Base-by-base conservation (phyloP, 768 basidiomycete species). In the Cystobasidium onofrii region DNA sequence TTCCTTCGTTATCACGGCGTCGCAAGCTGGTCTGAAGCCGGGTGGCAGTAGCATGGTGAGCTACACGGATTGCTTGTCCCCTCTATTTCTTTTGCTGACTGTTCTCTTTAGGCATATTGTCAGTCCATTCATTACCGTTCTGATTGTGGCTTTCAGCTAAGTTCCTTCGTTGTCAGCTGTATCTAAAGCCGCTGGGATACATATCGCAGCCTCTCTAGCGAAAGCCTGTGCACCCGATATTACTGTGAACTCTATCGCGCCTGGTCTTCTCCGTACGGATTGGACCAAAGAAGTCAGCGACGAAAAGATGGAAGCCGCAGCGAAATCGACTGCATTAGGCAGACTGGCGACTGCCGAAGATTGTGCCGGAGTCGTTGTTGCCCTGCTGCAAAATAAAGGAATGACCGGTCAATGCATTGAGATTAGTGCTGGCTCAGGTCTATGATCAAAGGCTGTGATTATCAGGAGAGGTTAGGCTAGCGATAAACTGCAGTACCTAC, bases 1-100 rank as follows among this genome's bases (percentile, higher is more conserved):
- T 27, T 7, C 62, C 7, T 64, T 25, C 33, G 25, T 64, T 13
- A 64, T 64, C n/a, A 64, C 33, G n/a, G 62, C 62, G 12, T 64
- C 62, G n/a, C n/a, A n/a, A n/a, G 62, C 62, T 4, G 62, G 62
- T 7, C 25, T 64, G 4, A 27, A 36, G 27, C 62, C 62, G 12
- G 62, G 62, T 7, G 62, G 62, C n/a, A 64, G 62, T 27, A 64
- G 62, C 62, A 64, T 64, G 62, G 62, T 64, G 25, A 25, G 62
- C 62, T 17, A 27, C 20, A n/a, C 62, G 62, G 3, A 36, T 27
- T n/a, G 57, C 20, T 29, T 13, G 15, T 13, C 57, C 17, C 57
- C 15, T 61, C 13, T 61, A 50, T 23, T 50, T 23, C 17, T 17
- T 17, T 23, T 50, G 46, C 17, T 17, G 17, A 17, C 46, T 17